Base-by-base conservation (phyloP, 2,329 filamentous ascomycete species). In the Geosmithia flava region DNA sequence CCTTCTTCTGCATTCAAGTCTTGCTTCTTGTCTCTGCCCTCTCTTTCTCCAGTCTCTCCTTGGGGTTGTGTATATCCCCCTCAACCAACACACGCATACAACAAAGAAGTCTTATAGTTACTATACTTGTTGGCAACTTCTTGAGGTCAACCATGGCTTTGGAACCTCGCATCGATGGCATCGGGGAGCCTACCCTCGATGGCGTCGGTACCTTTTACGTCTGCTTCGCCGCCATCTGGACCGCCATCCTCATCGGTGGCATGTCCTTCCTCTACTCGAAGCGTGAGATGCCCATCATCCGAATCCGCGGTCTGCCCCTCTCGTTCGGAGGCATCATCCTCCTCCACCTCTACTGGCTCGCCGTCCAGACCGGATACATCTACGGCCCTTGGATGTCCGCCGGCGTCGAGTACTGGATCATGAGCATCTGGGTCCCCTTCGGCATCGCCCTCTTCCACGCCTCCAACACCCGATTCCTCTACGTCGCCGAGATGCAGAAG, bases 371-470 rank as follows among this genome's bases (percentile, higher is more conserved):
- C 11, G 62, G 55, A 0, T 68, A 69, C 50, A 52, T 62, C 1
- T 48, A 68, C 20, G 66, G 64, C 0, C 54, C 60, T 1, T 51
- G 66, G 2, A 57, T 62, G 23, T 72, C 77, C 0, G 73, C 71
- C 46, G 64, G 71, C 11, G 65, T 68, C 10, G 74, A 81, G 58
- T 84, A 72, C 57, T 84, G 78, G 74, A 68, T 81, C 57, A 84
- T 84, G 80, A 73, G 75, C 45, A 71, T 77, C 43, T 80, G 76
- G 57, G 64, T 84, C 7, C 81, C 80, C 6, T 71, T 78, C 45
- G 80, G 80, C 30, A 77, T 84, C 47, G 80, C 78, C 16, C 65
- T 84, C 2, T 83, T 83, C 56, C 79, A 83, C 54, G 79, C 76
- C 27, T 76, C 76, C 49, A 81, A 82, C 58, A 71, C 66, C 51